These are phyloP conservation scores for Sporisorium reilianum DNA, from an alignment of 1,284 basidiomycete genomes.

Conservation along the genomic window DNA sequence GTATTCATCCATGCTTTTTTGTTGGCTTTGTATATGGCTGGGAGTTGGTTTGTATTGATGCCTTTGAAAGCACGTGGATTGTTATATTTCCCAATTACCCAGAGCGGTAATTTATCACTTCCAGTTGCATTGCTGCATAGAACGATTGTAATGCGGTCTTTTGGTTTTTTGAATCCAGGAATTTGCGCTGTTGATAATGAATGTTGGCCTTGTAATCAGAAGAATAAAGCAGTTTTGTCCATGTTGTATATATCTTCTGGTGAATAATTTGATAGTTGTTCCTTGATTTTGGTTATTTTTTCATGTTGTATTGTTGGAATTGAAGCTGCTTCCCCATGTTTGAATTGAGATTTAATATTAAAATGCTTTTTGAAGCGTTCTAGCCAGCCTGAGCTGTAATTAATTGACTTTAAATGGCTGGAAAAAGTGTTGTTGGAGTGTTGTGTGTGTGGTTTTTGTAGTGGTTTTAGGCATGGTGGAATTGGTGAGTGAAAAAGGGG, in stretches of 20 bases:
- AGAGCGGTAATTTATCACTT: constrained; percentile 1
- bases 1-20: constrained; percentile 12
- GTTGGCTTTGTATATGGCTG: constrained; percentile 1
- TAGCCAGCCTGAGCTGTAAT: constrained; percentile 7
- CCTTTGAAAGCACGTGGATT: constrained; percentile 5
- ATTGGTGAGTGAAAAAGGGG: too few relatives aligned
- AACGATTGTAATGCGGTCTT: constrained; percentile 3
- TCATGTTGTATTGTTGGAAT: not conserved
- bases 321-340: constrained; percentile 8
- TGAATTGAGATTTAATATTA: constrained; percentile 2
- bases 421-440: constrained; percentile 1
- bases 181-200: not conserved
- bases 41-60: not conserved
- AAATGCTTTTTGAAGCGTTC: constrained; percentile 8
- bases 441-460: not conserved
- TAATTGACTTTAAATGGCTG: not conserved
- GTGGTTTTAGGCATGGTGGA: constrained; percentile 3
- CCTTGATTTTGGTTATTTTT: constrained; percentile 1
- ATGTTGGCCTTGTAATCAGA: not conserved
- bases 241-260: too few relatives aligned
- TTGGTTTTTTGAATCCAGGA: too few relatives aligned
- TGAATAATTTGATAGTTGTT: too few relatives aligned
- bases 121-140: constrained; percentile 5
- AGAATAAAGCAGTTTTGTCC: too few relatives aligned
- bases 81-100: not conserved